Conservation (phyloP, 208 protist genomes). For the Acanthamoeba royreba region DNA sequence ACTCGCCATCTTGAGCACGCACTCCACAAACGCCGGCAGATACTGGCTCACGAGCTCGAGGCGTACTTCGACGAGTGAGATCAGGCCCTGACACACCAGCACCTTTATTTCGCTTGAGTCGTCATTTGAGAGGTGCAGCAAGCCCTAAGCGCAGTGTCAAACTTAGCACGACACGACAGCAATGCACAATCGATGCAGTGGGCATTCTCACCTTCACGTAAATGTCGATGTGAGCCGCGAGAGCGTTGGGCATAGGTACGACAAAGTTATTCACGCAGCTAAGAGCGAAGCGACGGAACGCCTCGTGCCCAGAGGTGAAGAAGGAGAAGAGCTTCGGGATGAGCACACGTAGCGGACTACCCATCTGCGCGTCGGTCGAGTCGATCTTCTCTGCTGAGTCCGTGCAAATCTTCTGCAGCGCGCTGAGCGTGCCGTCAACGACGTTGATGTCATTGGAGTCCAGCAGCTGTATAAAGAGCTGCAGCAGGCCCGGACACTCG, state of each 20-base stretch:
- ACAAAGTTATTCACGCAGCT: slow-evolving; percentile 66
- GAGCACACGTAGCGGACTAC: slow-evolving; percentile 27
- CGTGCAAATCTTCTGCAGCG: not conserved
- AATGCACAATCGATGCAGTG: not conserved
- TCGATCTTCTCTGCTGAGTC: slow-evolving; percentile 34
- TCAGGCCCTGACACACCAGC: slow-evolving; percentile 66
- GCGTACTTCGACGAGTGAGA: slow-evolving; percentile 63
- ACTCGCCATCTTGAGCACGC: slow-evolving; percentile 58
- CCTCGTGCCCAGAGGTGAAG: slow-evolving; percentile 44
- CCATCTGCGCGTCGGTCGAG: not conserved
- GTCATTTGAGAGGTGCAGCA: slow-evolving; percentile 65
- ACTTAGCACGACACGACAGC: not conserved
- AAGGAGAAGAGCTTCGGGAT: slow-evolving; percentile 73
- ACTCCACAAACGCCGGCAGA: slow-evolving; percentile 66
- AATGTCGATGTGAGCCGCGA: slow-evolving; percentile 54
- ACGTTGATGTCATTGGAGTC: not conserved
- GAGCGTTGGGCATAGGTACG: slow-evolving; percentile 46
- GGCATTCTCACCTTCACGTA: slow-evolving; percentile 49
- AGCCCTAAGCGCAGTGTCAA: slow-evolving; percentile 52
- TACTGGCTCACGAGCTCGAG: slow-evolving; percentile 59
- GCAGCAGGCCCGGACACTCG: slow-evolving; percentile 16
- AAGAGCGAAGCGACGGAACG: slow-evolving; percentile 27
- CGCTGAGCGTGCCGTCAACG: slow-evolving; percentile 33
- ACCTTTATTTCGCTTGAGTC: slow-evolving; percentile 42
- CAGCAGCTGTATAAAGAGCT: slow-evolving; percentile 5